These are phyloP conservation scores for Eucalyptus microcorys DNA, from an alignment of 345 rosid species.

Conservation along the genomic window DNA sequence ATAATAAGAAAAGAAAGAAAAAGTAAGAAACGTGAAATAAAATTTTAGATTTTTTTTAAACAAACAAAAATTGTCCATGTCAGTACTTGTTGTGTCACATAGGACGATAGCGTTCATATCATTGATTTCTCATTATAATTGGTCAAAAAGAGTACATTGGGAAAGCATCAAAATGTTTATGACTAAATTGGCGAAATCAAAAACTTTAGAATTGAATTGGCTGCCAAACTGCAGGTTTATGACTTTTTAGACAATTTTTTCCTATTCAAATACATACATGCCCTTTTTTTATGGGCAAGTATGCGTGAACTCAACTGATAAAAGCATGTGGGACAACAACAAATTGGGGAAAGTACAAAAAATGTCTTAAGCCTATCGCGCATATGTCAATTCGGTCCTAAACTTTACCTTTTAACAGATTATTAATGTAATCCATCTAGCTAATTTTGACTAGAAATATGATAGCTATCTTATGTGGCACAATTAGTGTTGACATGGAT, in stretches of 20 bases:
- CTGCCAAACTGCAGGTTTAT: neutral
- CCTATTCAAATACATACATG: neutral
- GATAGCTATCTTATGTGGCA: rapidly evolving
- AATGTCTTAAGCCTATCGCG: neutral
- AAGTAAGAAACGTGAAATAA: neutral
- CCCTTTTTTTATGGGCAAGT: neutral
- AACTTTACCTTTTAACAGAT: no score
- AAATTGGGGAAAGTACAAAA: neutral
- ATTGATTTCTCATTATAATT: neutral
- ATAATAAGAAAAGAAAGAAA: neutral
- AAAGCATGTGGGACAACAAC: neutral
- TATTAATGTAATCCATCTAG: neutral
- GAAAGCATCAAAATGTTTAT: neutral
- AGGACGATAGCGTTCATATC: rapidly evolving
- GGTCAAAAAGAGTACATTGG: neutral
- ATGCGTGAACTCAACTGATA: neutral
- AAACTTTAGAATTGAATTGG: neutral
- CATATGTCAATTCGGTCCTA: no score
- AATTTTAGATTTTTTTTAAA: neutral
- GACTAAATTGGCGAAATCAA: neutral
- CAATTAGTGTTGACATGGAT: rapidly evolving
- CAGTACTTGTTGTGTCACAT: rapidly evolving
- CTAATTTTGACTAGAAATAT: no score
- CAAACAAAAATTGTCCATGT: neutral
- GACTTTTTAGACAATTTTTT: neutral